phyloP scores from a whole-genome alignment of 352 stramenopile species.

The Blastocystis sp. region DNA sequence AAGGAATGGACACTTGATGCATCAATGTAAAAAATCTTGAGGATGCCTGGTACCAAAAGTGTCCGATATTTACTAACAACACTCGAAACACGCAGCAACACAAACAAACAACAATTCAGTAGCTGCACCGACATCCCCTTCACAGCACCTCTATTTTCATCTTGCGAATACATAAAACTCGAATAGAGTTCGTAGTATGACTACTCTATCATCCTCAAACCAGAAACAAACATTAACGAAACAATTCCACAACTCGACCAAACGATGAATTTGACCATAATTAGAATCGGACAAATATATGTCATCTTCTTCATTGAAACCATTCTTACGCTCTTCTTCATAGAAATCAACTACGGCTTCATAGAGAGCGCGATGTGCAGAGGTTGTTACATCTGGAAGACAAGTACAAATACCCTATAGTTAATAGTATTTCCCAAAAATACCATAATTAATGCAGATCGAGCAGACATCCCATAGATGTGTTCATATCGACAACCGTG shows the following conservation, averaged over 20 bases:
- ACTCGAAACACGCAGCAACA: conserved; percentile 23
- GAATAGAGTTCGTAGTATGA: conserved; percentile 13
- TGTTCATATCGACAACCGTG: conserved; percentile 53
- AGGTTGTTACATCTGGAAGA: neutral
- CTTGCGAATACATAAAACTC: neutral
- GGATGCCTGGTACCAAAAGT: neutral
- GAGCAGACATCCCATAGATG: conserved; percentile 43
- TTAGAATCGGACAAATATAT: conserved; percentile 5
- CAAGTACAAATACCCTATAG: conserved; percentile 15
- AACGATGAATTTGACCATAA: conserved; percentile 46
- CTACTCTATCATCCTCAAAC: neutral
- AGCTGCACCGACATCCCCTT: neutral
- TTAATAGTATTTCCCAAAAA: neutral
- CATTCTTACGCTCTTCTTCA: neutral
- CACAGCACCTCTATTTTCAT: neutral
- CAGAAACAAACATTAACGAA: neutral
- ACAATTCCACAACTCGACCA: conserved; percentile 39
- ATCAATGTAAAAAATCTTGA: conserved; percentile 54
- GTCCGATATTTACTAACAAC: conserved; percentile 45
- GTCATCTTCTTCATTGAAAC: neutral
- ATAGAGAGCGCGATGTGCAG: conserved; percentile 17
- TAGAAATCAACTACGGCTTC: conserved; percentile 51
- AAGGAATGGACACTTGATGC: neutral
- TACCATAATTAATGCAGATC: conserved; percentile 25
- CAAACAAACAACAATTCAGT: neutral